A percentile compares a stretch with the other conserved stretches of the same genome.
Evolutionary conservation across 2,329 filamentous ascomycete genomes (phyloP).

Genomic region (Ceratocystis lukuohia): DNA sequence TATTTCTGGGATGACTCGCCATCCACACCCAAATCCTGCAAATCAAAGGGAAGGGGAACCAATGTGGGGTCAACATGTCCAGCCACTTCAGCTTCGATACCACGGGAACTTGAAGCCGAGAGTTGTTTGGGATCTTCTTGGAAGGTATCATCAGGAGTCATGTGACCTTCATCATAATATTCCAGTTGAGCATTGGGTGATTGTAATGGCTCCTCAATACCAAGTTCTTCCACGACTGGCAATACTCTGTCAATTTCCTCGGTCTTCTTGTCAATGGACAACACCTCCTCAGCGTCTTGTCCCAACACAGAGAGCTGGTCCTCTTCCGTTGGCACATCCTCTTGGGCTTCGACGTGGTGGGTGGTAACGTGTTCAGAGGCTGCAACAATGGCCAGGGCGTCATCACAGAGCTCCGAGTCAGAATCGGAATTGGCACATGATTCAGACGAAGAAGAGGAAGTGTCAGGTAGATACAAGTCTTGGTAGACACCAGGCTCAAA

Average conservation of each 20-base stretch:
- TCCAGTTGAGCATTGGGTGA: not conserved
- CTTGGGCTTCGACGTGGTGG: not conserved
- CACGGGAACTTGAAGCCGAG: not conserved
- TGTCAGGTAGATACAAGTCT: not conserved
- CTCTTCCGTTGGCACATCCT: not conserved
- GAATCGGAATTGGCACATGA: not conserved
- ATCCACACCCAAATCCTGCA: not conserved
- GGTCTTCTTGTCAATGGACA: not conserved
- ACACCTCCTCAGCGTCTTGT: not conserved
- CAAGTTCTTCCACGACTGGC: not conserved
- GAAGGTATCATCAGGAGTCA: not conserved
- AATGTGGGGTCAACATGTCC: not conserved
- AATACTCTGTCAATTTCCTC: not conserved
- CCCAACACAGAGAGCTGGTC: not conserved
- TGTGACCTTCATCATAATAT: not conserved
- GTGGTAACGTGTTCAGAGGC: not conserved
- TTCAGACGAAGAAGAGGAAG: not conserved
- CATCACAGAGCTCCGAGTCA: not conserved
- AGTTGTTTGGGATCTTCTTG: not conserved
- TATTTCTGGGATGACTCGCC: not conserved
- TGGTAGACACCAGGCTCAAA: not conserved
- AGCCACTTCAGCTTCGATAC: not conserved
- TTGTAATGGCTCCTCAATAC: not conserved
- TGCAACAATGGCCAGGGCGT: not conserved
- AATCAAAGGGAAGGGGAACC: not conserved